Percentiles rank a stretch among this genome's conserved stretches.
Conservation (phyloP, 2,329 filamentous ascomycete genomes). For the Parasarocladium wereldwijsianum region DNA sequence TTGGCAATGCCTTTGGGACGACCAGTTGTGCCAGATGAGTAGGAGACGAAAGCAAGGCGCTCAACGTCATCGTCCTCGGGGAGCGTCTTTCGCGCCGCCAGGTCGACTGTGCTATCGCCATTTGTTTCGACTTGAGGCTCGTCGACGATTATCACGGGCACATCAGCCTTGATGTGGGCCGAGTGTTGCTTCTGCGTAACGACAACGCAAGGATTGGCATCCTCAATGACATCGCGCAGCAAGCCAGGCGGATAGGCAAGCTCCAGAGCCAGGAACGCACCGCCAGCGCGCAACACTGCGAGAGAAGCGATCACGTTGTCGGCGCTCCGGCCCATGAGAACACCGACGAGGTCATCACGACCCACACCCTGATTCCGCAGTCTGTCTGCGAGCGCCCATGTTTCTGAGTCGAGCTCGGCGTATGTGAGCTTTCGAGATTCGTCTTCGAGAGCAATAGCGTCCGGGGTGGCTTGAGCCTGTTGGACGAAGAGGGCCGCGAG, state of each 20-base stretch:
- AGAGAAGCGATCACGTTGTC: conserved; percentile 69
- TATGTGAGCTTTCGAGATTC: conserved; percentile 55
- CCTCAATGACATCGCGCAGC: conserved; percentile 61
- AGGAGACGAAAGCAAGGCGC: conserved; percentile 64
- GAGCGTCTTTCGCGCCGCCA: conserved; percentile 30
- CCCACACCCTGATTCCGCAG: conserved; percentile 55
- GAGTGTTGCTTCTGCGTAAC: conserved; percentile 53
- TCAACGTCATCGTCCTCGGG: conserved; percentile 56
- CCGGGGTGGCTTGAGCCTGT: conserved; percentile 54
- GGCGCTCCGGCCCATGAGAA: conserved; percentile 60
- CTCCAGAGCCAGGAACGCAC: conserved; percentile 68
- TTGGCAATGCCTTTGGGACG: conserved; percentile 75
- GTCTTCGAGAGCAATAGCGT: conserved; percentile 60
- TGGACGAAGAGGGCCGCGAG: conserved; percentile 55
- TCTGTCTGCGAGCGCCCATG: conserved; percentile 46
- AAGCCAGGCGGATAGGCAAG: conserved; percentile 63
- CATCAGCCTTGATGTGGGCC: conserved; percentile 46
- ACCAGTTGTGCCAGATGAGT: conserved; percentile 65
- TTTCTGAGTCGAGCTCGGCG: conserved; percentile 53
- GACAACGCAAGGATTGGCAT: conserved; percentile 56
- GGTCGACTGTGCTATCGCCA: conserved; percentile 12
- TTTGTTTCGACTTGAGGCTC: conserved; percentile 14
- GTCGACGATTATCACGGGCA: conserved; percentile 53
- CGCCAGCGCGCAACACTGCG: conserved; percentile 63
- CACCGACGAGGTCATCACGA: conserved; percentile 60